phyloP scores from a whole-genome alignment of 2,329 filamentous ascomycete species.

The Conoideocrella luteorostrata region DNA sequence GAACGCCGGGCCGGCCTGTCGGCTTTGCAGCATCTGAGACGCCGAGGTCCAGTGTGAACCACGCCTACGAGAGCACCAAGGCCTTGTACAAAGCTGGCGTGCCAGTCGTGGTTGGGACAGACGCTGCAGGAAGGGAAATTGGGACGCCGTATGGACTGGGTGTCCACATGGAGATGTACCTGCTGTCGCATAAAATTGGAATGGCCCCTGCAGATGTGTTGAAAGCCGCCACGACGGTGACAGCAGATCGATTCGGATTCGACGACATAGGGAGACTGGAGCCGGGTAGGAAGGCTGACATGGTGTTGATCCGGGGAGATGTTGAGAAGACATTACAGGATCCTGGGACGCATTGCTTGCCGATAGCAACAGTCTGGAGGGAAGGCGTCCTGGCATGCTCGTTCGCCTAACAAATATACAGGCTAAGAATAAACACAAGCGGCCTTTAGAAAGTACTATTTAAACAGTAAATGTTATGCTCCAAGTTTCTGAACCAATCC shows the following conservation, averaged over 20 bases:
- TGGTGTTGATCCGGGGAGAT: neutral
- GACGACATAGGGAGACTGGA: neutral
- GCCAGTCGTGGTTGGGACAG: neutral
- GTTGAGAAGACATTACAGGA: neutral
- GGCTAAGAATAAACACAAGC: too few relatives aligned
- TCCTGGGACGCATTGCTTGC: neutral
- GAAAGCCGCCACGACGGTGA: neutral
- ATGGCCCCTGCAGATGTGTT: neutral
- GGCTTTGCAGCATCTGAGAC: neutral
- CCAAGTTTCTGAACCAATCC: too few relatives aligned
- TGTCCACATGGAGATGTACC: neutral
- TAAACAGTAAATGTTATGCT: too few relatives aligned
- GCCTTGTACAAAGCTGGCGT: neutral
- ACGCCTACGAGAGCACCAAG: neutral
- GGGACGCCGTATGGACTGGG: neutral
- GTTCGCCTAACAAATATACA: neutral
- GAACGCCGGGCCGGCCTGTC: neutral
- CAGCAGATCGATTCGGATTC: neutral
- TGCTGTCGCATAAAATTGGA: neutral
- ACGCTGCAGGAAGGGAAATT: neutral
- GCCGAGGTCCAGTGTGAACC: neutral
- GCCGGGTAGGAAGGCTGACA: neutral
- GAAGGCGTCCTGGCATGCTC: neutral
- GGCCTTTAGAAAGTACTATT: too few relatives aligned
- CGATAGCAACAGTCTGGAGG: neutral